Evolutionary conservation across 768 basidiomycete genomes (phyloP).

Genomic region (Artomyces pyxidatus): DNA sequence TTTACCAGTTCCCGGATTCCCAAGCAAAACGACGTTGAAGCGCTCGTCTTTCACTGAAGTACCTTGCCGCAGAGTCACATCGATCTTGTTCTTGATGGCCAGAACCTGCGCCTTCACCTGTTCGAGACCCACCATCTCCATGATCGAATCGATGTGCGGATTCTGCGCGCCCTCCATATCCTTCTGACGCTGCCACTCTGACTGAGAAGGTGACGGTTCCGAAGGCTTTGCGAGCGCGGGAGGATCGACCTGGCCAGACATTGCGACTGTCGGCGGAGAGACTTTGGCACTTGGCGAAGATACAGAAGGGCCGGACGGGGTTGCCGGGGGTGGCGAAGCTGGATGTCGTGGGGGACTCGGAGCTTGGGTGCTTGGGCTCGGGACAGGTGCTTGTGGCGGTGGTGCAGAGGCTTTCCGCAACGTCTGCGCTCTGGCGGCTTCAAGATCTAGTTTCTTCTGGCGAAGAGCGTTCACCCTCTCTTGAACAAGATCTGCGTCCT

Average conservation of each 20-base stretch:
- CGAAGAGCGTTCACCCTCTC: conserved; percentile 28
- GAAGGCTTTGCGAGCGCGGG: no score
- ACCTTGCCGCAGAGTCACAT: conserved; percentile 44
- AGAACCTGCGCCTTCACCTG: conserved; percentile 54
- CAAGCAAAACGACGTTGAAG: conserved; percentile 54
- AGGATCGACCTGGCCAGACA: not conserved
- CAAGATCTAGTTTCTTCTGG: conserved; percentile 41
- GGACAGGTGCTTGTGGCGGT: not conserved
- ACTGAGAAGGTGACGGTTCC: conserved; percentile 14
- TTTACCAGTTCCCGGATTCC: conserved; percentile 70
- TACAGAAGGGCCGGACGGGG: not conserved
- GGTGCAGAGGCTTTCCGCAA: not conserved
- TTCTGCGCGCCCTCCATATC: conserved; percentile 42
- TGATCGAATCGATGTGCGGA: conserved; percentile 51
- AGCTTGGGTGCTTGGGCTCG: not conserved
- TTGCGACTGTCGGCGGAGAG: not conserved
- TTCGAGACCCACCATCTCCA: conserved; percentile 65
- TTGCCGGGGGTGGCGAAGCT: not conserved
- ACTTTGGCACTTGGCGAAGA: not conserved
- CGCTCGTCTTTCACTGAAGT: conserved; percentile 45
- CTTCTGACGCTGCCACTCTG: conserved; percentile 55
- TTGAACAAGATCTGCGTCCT: conserved; percentile 30
- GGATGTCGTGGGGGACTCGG: not conserved
- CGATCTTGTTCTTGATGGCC: conserved; percentile 51
- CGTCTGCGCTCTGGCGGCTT: conserved; percentile 19